These are phyloP conservation scores for Phaeosphaeria sp. DNA, from an alignment of 2,329 filamentous ascomycete genomes.

Conservation along the genomic window DNA sequence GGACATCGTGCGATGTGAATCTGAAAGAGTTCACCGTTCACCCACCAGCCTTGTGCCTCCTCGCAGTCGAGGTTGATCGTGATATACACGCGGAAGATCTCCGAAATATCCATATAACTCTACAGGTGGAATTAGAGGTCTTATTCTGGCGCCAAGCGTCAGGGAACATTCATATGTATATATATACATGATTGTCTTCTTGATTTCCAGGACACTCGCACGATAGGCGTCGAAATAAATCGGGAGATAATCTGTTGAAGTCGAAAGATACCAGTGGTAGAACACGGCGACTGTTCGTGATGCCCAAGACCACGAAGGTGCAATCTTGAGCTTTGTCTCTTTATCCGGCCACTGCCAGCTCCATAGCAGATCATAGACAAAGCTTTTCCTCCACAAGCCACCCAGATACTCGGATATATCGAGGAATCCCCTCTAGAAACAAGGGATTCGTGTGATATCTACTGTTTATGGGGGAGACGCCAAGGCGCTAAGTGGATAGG, in stretches of 20 bases:
- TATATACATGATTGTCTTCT: background rate
- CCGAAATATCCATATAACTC: background rate
- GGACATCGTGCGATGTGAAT: background rate
- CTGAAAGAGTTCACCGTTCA: background rate
- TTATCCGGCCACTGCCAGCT: background rate
- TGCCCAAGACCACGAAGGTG: background rate
- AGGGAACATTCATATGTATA: background rate
- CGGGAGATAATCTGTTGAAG: background rate
- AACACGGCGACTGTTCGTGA: background rate
- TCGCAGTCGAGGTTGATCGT: background rate
- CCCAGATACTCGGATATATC: background rate
- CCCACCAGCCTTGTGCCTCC: background rate
- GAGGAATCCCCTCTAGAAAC: background rate
- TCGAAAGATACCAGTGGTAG: background rate
- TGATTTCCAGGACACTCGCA: background rate
- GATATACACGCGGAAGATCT: background rate
- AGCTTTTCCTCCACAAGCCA: background rate
- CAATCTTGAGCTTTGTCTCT: background rate
- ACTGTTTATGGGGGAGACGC: background rate
- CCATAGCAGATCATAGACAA: background rate
- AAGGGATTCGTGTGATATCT: background rate
- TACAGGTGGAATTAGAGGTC: background rate
- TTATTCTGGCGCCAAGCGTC: background rate
- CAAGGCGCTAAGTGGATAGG: background rate
- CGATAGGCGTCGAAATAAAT: background rate